phyloP scores from a whole-genome alignment of 2,329 filamentous ascomycete species.

The Graphiopsis chlorocephala region DNA sequence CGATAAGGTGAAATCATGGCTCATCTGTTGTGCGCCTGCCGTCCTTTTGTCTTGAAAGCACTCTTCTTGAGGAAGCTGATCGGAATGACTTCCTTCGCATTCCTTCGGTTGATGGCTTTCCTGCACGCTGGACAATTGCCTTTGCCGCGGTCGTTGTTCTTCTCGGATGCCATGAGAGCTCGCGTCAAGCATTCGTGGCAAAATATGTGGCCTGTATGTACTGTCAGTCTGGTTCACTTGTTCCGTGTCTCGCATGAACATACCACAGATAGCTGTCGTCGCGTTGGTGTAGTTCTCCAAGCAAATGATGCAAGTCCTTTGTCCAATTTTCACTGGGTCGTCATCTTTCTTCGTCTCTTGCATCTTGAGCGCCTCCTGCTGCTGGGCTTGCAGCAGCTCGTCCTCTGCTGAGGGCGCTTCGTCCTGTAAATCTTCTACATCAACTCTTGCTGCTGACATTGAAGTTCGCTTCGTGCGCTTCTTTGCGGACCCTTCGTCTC shows the following conservation, averaged over 20 bases:
- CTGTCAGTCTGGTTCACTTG: constrained; percentile 7
- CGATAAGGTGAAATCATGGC: too few relatives aligned
- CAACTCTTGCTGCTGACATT: background rate
- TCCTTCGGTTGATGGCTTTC: constrained; percentile 42
- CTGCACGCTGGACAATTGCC: constrained; percentile 48
- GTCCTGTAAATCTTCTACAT: constrained; percentile 20
- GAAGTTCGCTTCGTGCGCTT: constrained; percentile 6
- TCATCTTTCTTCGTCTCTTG: constrained; percentile 23
- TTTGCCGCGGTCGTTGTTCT: constrained; percentile 44
- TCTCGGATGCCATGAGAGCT: constrained; percentile 56
- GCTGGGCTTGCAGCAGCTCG: constrained; percentile 33
- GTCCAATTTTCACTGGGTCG: constrained; percentile 37
- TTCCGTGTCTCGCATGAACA: constrained; percentile 24
- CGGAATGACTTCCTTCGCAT: constrained; percentile 42
- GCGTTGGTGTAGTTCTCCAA: constrained; percentile 61
- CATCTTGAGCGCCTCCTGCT: constrained; percentile 24
- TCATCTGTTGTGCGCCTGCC: constrained; percentile 11
- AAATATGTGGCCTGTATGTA: constrained; percentile 56
- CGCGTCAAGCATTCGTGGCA: constrained; percentile 63
- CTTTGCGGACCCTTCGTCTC: background rate
- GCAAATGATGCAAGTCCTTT: constrained; percentile 61
- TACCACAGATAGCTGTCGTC: constrained; percentile 60
- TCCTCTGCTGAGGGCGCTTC: constrained; percentile 30
- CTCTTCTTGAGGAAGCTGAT: constrained; percentile 40
- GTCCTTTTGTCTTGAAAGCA: constrained; percentile 16